Evolutionary conservation across 495 filamentous ascomycete species (phyloP), one percentile per base, ranked within the genome.

Genomic region (Bacidia rubella): DNA sequence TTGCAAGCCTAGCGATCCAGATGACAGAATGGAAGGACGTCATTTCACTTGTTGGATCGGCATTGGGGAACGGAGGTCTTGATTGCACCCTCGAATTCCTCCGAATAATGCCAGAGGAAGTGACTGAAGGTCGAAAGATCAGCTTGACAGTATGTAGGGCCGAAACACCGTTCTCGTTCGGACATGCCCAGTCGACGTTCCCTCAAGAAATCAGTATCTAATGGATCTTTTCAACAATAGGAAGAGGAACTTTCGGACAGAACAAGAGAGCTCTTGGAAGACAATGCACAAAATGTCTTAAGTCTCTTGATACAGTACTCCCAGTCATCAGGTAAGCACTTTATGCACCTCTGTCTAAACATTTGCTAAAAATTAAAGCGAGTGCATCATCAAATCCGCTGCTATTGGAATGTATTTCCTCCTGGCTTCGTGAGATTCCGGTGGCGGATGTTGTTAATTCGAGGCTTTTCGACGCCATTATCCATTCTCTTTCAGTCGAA

Each of bases 101-200:
- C 51, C 88, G 82, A 63, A 89, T 99, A 61, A 79, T 99, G 44
- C 92, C 92, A 19, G 92, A 99, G 74, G 92, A 99, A 77, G 93
- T 99, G 65, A 97, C 87, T 47, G 92, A 97, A 74, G 92, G 93
- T 68, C 86, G 92, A 68, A 97, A 95, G 73, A 94, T 97, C 77
- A 93, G 86, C 75, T 76, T 99, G 68, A 87, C 85, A 74, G 90
- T 95, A 90, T 72, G 88, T 89, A 72, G 68, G 77, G 75, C 72
- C 75, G 74, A 77, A 62, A 65, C 62, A 62, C 45, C 69, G 69
- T 63, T 68, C 66, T 64, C 65, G 66, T 68, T 53, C 60, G 60
- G 71, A 62, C 71, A 66, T 62, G 55, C 58, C 49, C 50, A 57
- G 45, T 51, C 54, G 57, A 46, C 29, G 47, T 54, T 57, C 55